Evolutionary conservation across 192 early-diverging fungal species (phyloP), one percentile per base, ranked within the genome.

Genomic region (Coemansia sp.): DNA sequence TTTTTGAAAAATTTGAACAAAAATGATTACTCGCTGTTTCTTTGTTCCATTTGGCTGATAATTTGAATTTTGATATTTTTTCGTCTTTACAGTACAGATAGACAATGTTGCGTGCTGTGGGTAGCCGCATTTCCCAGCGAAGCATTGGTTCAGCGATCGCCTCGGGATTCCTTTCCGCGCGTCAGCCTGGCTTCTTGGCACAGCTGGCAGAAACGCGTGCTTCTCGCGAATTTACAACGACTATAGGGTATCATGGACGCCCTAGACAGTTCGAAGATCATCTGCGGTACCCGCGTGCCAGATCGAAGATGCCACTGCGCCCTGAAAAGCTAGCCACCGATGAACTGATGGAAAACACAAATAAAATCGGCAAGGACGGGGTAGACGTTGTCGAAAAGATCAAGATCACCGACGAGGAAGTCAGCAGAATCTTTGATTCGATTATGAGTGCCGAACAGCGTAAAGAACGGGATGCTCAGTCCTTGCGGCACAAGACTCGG

Each of bases 371-470:
- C 35, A 33, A 60, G 35, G 55, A 58, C 0, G 61, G 55, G 12
- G 49, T 43, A 26, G 52, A 63, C 1, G 12, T 69, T 26, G 36
- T 81, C n/a, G 73, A 76, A 20, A 53, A 58, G 21, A 67, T 81
- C 58, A 65, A 60, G 15, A 41, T 83, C 39, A 74, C 80, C 2
- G 80, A 83, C 53, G 66, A 77, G 16, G 80, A 83, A 21, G 63
- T 83, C 43, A 62, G 36, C 68, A 66, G 64, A 63, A 83, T 83
- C 48, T 83, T 71, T 58, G 66, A 77, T 43, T 74, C 80, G 30
- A 68, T 83, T 18, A 77, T 83, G 71, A 62, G 69, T 18, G 23
- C 72, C 0, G 59, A 39, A 2, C 63, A 66, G 34, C 78, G 78
- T 11, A 48, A 64, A 51, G 38, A 46, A 60, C 63, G 62, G 14